phyloP scores from a whole-genome alignment of 176 grass and related monocot genomes.

The Ampelocalamus luodianensis region DNA sequence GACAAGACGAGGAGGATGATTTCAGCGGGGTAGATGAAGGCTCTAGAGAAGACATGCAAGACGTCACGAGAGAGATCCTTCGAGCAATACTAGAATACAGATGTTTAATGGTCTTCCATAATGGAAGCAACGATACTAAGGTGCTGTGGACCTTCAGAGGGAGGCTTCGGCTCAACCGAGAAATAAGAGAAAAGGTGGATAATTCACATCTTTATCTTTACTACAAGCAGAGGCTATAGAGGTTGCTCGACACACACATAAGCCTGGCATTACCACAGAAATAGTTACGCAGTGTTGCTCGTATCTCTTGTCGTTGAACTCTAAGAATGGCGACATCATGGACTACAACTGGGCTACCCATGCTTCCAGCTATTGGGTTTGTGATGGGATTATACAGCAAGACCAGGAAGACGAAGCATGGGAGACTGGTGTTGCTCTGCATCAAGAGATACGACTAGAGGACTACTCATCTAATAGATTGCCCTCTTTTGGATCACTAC shows the following conservation, averaged over 20 bases:
- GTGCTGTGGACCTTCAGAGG: background rate
- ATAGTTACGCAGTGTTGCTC: rapidly evolving
- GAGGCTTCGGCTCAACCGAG: background rate
- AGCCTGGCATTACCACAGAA: rapidly evolving
- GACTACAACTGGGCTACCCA: slow-evolving; percentile 13
- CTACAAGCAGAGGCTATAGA: background rate
- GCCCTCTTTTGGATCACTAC: rapidly evolving
- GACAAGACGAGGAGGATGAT: background rate
- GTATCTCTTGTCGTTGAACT: background rate
- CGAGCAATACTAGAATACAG: rapidly evolving
- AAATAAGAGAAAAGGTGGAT: background rate
- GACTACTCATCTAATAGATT: background rate
- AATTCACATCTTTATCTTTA: background rate
- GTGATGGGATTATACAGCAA: slow-evolving; percentile 24
- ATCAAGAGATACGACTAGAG: background rate
- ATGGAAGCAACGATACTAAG: background rate
- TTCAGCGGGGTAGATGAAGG: background rate
- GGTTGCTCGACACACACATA: background rate
- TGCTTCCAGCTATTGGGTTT: slow-evolving; percentile 31
- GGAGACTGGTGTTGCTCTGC: background rate
- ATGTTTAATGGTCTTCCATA: background rate
- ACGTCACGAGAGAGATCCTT: rapidly evolving
- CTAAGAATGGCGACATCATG: rapidly evolving
- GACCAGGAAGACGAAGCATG: background rate
- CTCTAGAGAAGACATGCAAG: rapidly evolving